Base-by-base conservation (phyloP, 441 rosid genomes). In the Adansonia madagascariensis region DNA sequence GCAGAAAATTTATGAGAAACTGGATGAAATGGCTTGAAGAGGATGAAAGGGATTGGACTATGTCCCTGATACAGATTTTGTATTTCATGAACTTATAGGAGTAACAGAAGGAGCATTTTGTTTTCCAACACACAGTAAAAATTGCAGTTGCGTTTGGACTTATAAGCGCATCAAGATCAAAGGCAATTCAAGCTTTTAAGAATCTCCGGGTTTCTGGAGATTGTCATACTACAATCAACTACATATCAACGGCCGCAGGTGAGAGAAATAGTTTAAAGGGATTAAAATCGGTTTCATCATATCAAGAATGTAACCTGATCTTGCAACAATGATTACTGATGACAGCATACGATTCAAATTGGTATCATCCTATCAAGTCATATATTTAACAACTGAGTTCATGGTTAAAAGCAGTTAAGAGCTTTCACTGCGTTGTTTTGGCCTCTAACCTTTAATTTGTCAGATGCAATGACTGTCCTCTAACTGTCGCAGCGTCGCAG, bases 281-380 rank as follows among this genome's bases (percentile, higher is more conserved):
- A 31, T 82, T 84, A 86, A 1, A 88, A 85, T 78, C 79, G 89
- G 67, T 91, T 86, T 81, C 95, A 88, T 80, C 91, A 89, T 89
- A 81, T 91, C 70, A 84, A 75, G 74, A 84, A 88, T 62, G 92
- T 89, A 49, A 77, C 57, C 55, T 90, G 92, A 83, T 90, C 92
- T 63, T 91, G 86, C 84, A 88, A 31, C 39, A 31, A 85, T 63
- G 92, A 90, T 39, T 92, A 86, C 63, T 87, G 90, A 88, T 87
- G 70, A 84, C 63, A 31, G 39, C 39, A 31, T 31, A 31, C 4
- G 0, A 31, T 4, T 31, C 39, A 31, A 31, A 88, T 78, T 78
- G 88, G 73, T 91, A 85, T 80, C 95, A 88, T 79, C 91, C 87
- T 88, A 82, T 89, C 62, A 83, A 73, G 75, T 17, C 43, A 47